Base-by-base conservation (phyloP, 257 asterid genomes). In the Salvia miltiorrhiza region DNA sequence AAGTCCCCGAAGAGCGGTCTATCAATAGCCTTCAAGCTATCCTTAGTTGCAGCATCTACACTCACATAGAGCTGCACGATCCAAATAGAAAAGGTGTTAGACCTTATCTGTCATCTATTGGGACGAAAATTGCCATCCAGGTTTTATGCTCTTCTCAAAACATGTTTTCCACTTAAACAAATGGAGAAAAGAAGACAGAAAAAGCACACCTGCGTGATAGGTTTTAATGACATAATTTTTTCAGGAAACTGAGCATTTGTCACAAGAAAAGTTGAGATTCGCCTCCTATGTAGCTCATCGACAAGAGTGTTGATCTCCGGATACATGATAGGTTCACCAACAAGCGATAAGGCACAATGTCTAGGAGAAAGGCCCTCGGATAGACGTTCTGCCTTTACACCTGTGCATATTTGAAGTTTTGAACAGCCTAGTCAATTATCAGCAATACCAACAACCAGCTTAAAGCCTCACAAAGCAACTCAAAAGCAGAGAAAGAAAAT, bases 241-340 rank as follows among this genome's bases (percentile, higher is more conserved):
- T 94, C 99, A 5, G 99, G 99, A 30, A 94, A 94, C 82, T 94
- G 99, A 3, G 99, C 99, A 79, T 94, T 94, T 72, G 99, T 94
- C 48, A 91, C 99, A 30, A 94, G 91, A 76, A 94, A 94, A 80
- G 99, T 94, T 1, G 99, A 94, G 73, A 94, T 91, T 54, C 89
- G 78, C 79, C 97, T 87, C 69, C 76, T 72, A 59, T 91, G 99
- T 71, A 94, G 86, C 85, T 94, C 99, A 50, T 89, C 96, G 39
- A 94, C 70, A 21, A 94, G 95, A 63, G 93, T 23, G 63, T 94
- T 94, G 57, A 94, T 94, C 84, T 91, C 99, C 3, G 97, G 99
- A 73, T 94, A 91, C 99, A 94, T 94, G 76, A 94, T 94, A 65
- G 99, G 97, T 75, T 94, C 99, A 65, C 99, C 97, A 63, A 94